phyloP scores from a whole-genome alignment of 768 basidiomycete genomes.

The Trametes elegans region DNA sequence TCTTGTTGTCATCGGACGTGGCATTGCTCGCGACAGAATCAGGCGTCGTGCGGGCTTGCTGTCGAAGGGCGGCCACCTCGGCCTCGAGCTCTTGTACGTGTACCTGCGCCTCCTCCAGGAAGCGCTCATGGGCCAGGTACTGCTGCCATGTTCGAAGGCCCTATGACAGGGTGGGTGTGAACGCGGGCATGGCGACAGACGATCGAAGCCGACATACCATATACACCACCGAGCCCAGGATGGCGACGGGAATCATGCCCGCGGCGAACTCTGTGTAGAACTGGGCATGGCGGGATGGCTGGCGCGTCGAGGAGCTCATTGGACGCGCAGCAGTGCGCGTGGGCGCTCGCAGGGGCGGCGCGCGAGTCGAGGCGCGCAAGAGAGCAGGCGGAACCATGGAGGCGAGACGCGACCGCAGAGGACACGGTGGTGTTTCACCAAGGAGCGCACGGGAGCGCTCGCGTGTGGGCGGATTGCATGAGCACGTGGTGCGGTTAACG shows the following conservation, averaged over 20 bases:
- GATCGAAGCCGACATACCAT: constrained; percentile 44
- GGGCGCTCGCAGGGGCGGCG: not conserved
- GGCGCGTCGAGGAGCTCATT: constrained; percentile 6
- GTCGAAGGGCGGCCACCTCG: constrained; percentile 44
- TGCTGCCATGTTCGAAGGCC: constrained; percentile 63
- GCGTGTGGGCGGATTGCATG: not conserved
- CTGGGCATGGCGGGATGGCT: constrained; percentile 50
- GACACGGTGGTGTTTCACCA: not conserved
- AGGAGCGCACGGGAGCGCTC: not conserved
- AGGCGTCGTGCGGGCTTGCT: constrained; percentile 5
- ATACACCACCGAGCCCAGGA: constrained; percentile 79
- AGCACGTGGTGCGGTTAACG: not conserved
- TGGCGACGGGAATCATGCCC: constrained; percentile 73
- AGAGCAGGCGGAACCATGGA: constrained; percentile 1
- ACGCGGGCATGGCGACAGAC: not conserved
- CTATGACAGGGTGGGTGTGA: constrained; percentile 39
- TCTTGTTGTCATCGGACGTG: constrained; percentile 7
- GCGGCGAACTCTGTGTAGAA: constrained; percentile 73
- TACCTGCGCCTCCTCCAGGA: constrained; percentile 57
- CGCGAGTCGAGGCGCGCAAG: constrained; percentile 3
- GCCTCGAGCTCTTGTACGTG: constrained; percentile 56
- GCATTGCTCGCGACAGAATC: not conserved
- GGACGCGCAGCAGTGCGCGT: constrained; percentile 5
- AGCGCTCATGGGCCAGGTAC: constrained; percentile 68
- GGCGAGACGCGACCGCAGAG: not conserved